Evolutionary conservation across 1,139 yeast genomes (phyloP), one percentile per base, ranked within the genome.

Genomic region (Tardiomyces digboiensis): DNA sequence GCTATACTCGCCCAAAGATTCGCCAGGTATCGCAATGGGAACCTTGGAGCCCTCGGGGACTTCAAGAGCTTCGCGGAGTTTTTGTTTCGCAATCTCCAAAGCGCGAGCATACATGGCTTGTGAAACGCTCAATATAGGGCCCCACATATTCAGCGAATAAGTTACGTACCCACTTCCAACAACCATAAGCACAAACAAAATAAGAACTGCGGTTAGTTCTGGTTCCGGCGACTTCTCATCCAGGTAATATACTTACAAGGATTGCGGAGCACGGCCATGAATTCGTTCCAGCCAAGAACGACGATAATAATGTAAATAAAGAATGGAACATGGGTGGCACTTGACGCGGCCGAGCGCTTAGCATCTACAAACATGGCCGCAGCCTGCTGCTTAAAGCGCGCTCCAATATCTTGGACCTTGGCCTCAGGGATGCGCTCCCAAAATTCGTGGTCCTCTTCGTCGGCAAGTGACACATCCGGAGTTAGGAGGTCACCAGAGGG

Each of bases 221-320:
- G n/a, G n/a, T n/a, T n/a, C n/a, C n/a, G n/a, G n/a, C n/a, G n/a
- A n/a, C n/a, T n/a, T n/a, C n/a, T n/a, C n/a, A n/a, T n/a, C n/a
- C n/a, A n/a, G n/a, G n/a, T n/a, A n/a, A n/a, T n/a, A n/a, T n/a
- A n/a, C n/a, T n/a, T n/a, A n/a, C n/a, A n/a, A n/a, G 98, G 98
- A 61, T 86, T 89, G 50, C 94, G 75, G 42, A 91, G 59, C 19
- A 91, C 78, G 8, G 94, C 83, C 83, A 88, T 76, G 55, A 91
- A 83, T 69, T 93, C 97, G 63, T 89, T 89, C 97, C 97, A 91
- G 13, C 98, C 98, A 26, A 91, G 70, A 7, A 85, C 78, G 2
- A 83, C 63, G 20, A 91, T 68, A 7, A 91, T 60, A 19, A 79
- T 67, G 63, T 86, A 87, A 48, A 91, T 76, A 68, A 83, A 93